Percentiles rank a stretch among this genome's conserved stretches.
Evolutionary conservation across 805 yeast genomes (phyloP).

Genomic region (Metschnikowia cubensis): DNA sequence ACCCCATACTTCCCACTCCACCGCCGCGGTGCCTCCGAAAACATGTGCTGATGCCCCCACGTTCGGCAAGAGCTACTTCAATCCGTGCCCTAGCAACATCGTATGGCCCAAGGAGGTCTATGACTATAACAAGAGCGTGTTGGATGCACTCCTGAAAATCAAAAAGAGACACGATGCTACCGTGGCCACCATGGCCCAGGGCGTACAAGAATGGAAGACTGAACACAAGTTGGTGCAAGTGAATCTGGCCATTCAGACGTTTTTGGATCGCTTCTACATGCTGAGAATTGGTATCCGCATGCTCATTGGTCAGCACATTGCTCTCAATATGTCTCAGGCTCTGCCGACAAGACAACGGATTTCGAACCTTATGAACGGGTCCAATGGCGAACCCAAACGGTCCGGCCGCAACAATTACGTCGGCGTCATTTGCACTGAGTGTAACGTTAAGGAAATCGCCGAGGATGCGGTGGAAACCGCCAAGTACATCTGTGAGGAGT

Average conservation of each 20-base stretch:
- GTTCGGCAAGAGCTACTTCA: constrained; percentile 45
- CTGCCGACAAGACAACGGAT: constrained; percentile 38
- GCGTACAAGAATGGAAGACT: constrained; percentile 86
- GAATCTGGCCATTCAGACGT: constrained; percentile 71
- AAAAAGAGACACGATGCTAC: constrained; percentile 89
- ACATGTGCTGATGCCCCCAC: constrained; percentile 31
- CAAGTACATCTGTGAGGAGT: constrained; percentile 84
- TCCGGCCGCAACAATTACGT: constrained; percentile 56
- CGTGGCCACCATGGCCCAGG: constrained; percentile 87
- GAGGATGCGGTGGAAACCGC: constrained; percentile 89
- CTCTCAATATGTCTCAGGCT: constrained; percentile 65
- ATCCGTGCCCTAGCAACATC: constrained; percentile 49
- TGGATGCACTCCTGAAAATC: constrained; percentile 62
- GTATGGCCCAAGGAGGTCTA: constrained; percentile 73
- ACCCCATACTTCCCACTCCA: constrained; percentile 16
- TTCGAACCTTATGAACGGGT: constrained; percentile 33
- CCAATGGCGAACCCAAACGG: constrained; percentile 12
- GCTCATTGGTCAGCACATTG: constrained; percentile 93
- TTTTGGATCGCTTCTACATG: constrained; percentile 84
- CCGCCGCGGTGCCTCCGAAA: constrained; percentile 6
- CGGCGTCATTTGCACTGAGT: constrained; percentile 82
- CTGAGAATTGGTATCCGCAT: constrained; percentile 88
- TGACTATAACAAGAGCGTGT: constrained; percentile 64
- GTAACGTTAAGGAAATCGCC: constrained; percentile 79
- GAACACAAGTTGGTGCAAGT: constrained; percentile 45